Percentiles rank a stretch among this genome's conserved stretches.
phyloP scores from a whole-genome alignment of 805 yeast genomes.

The Saturnispora diversa region DNA sequence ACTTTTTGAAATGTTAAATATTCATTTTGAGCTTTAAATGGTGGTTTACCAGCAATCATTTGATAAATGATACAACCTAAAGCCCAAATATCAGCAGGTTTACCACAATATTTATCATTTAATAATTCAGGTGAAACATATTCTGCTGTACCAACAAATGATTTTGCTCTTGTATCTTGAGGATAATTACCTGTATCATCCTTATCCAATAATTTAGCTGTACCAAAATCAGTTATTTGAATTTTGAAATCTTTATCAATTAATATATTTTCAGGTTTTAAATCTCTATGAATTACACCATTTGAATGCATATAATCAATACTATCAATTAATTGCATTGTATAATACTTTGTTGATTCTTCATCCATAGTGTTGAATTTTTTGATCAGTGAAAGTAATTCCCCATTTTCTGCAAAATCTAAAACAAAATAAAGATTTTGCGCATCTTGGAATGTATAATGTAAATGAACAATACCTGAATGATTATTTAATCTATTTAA shows the following conservation, averaged over 20 bases:
- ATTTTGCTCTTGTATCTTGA: slow-evolving; percentile 58
- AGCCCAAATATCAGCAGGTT: slow-evolving; percentile 56
- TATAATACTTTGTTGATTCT: slow-evolving; percentile 56
- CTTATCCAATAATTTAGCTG: slow-evolving; percentile 64
- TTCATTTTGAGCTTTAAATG: slow-evolving; percentile 78
- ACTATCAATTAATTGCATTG: slow-evolving; percentile 70
- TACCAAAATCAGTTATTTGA: slow-evolving; percentile 77
- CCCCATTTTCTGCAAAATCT: slow-evolving; percentile 78
- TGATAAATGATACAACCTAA: slow-evolving; percentile 53
- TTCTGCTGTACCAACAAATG: slow-evolving; percentile 83
- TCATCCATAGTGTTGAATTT: slow-evolving; percentile 65
- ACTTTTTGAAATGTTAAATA: slow-evolving; percentile 76
- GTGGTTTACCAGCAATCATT: slow-evolving; percentile 63
- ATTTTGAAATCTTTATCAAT: slow-evolving; percentile 53
- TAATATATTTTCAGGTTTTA: slow-evolving; percentile 75
- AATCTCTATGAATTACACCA: slow-evolving; percentile 75
- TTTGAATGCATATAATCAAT: slow-evolving; percentile 61
- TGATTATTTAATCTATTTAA: slow-evolving; percentile 53
- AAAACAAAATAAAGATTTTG: slow-evolving; percentile 63
- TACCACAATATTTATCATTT: slow-evolving; percentile 61
- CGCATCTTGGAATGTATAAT: slow-evolving; percentile 75
- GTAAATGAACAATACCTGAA: slow-evolving; percentile 57
- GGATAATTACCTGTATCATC: slow-evolving; percentile 50
- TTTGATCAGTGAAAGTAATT: slow-evolving; percentile 58
- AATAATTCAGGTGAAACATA: slow-evolving; percentile 76